Evolutionary conservation across 2,329 filamentous ascomycete species (phyloP).

Genomic region (Drechslerella dactyloides): DNA sequence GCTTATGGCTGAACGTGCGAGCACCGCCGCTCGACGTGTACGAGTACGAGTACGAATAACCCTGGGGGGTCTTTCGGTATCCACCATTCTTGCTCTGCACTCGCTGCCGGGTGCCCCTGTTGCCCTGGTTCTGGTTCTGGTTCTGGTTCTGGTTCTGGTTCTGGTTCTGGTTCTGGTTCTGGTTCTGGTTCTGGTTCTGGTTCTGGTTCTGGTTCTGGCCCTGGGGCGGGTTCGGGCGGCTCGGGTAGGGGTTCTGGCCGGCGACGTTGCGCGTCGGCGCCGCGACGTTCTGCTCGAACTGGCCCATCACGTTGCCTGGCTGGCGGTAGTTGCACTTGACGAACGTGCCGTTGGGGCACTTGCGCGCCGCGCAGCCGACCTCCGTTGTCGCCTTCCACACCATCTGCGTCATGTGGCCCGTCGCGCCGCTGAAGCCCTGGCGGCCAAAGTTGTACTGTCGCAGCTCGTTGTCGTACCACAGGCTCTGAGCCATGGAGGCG

Average conservation of each 20-base stretch:
- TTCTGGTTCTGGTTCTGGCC: neutral
- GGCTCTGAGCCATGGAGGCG: constrained; percentile 7
- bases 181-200: neutral
- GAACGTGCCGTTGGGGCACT: constrained; percentile 17
- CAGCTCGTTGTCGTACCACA: constrained; percentile 42
- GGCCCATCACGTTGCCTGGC: neutral
- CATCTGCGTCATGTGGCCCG: constrained; percentile 36
- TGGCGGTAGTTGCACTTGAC: constrained; percentile 37
- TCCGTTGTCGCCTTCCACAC: constrained; percentile 36
- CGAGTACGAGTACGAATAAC: neutral
- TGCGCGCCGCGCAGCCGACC: constrained; percentile 26
- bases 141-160: no score
- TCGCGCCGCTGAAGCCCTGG: constrained; percentile 19
- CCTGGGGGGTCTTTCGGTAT: no score
- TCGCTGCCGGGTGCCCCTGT: neutral
- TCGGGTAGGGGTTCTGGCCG: no score
- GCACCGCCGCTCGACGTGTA: neutral
- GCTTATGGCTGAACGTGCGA: no score
- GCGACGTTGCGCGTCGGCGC: neutral
- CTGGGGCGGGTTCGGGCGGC: neutral
- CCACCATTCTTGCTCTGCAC: neutral
- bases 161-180: neutral
- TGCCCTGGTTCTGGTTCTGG: neutral
- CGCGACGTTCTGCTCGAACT: neutral
- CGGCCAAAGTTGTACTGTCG: constrained; percentile 20